These are phyloP conservation scores for Tricholoma terreum DNA, from an alignment of 768 basidiomycete species.

Conservation along the genomic window DNA sequence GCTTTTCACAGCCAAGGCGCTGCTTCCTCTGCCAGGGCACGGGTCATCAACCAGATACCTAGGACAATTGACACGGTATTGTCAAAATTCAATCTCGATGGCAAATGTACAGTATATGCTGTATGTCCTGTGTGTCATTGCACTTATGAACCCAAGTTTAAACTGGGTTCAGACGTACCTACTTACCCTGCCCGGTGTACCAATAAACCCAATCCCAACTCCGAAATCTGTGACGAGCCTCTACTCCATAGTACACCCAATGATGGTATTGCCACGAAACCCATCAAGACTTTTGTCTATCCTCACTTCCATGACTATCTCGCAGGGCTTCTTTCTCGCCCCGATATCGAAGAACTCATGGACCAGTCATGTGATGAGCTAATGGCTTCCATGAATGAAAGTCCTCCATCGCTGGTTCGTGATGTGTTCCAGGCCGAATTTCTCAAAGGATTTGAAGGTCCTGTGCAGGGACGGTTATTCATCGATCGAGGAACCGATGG, in stretches of 20 bases:
- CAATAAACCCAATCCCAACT: conserved; percentile 4
- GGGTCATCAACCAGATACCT: not conserved
- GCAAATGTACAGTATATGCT: not conserved
- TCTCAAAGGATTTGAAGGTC: not conserved
- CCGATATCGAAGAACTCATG: conserved; percentile 7
- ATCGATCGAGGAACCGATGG: not conserved
- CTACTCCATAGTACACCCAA: not conserved
- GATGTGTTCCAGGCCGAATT: not conserved
- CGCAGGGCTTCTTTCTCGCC: conserved; percentile 4
- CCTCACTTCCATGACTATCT: conserved; percentile 11
- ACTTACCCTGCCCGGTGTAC: conserved; percentile 6
- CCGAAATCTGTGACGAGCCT: conserved; percentile 1
- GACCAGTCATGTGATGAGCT: conserved; percentile 11
- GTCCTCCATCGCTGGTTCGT: not conserved
- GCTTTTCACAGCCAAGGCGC: not conserved
- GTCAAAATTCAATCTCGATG: not conserved
- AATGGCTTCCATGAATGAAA: not conserved
- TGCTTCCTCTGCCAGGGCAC: not conserved
- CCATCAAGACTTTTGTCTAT: conserved; percentile 13
- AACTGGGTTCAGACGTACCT: not conserved
- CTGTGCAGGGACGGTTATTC: not conserved
- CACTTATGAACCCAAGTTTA: conserved; percentile 4
- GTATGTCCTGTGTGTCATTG: conserved; percentile 4
- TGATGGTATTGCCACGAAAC: not conserved
- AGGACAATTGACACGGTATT: not conserved